A percentile compares a stretch with the other conserved stretches of the same genome.
Conservation (phyloP, 768 basidiomycete genomes). For the Collybia nuda region DNA sequence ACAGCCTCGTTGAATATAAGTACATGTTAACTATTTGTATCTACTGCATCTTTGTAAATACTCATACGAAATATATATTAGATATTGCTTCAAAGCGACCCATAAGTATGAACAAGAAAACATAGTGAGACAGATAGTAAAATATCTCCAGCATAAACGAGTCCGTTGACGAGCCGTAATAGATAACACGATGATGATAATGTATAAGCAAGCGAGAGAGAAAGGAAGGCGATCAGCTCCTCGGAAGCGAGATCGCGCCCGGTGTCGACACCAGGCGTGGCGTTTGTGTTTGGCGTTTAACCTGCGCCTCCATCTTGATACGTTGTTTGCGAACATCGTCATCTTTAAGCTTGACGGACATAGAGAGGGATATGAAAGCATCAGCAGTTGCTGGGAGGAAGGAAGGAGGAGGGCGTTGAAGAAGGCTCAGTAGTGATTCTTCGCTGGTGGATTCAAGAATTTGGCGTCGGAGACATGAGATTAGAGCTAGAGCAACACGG, state of each 20-base stretch:
- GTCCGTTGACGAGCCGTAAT: no score
- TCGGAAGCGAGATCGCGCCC: constrained; percentile 23
- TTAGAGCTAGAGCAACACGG: constrained; percentile 69
- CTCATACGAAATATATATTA: no score
- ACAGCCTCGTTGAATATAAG: no score
- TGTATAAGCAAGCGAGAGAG: no score
- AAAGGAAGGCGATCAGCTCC: constrained; percentile 6
- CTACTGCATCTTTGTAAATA: no score
- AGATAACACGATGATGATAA: no score
- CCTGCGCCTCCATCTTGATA: constrained; percentile 70
- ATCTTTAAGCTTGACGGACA: constrained; percentile 73
- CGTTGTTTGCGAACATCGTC: constrained; percentile 79
- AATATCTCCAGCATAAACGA: no score
- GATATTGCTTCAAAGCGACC: no score
- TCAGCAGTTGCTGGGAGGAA: constrained; percentile 62
- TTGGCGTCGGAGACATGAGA: constrained; percentile 57
- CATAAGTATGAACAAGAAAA: no score
- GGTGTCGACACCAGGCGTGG: constrained; percentile 27
- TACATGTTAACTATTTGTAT: no score
- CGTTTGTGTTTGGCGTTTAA: constrained; percentile 56
- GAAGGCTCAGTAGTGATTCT: constrained; percentile 43
- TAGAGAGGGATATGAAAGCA: constrained; percentile 57
- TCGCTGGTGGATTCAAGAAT: constrained; percentile 52
- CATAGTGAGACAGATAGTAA: no score
- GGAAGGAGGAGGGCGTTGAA: constrained; percentile 50